Evolutionary conservation across 2,329 filamentous ascomycete species (phyloP), one percentile per base, ranked within the genome.

Genomic region (Whalleya microplaca): DNA sequence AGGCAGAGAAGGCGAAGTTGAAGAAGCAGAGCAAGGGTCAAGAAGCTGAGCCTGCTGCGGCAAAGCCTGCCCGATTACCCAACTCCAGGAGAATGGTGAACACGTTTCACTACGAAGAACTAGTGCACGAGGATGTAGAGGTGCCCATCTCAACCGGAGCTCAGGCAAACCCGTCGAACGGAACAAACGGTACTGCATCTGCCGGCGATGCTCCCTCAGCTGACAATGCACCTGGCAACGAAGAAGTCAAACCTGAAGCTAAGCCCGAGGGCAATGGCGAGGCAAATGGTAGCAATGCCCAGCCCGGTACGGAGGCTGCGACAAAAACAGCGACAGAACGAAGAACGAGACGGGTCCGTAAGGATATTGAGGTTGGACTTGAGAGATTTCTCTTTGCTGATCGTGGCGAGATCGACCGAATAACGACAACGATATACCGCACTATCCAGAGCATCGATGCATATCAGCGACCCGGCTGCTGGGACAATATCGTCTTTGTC

Each of bases 401-500:
- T 59, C 87, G 89, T 51, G 82, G 80, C 2, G 86, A 96, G 53
- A 83, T 98, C 43, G 91, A 96, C 69, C 86, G 86, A 53, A 91
- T 99, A 61, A 91, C 91, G 21, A 88, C 89, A 52, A 86, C 91
- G 41, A 89, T 98, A 63, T 92, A 96, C 74, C 86, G 88, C 55
- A 88, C 91, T 1, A 86, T 98, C 50, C 88, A 93, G 65, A 85
- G 87, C 37, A 91, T 96, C 45, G 92, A 96, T 61, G 86, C 92
- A 63, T 88, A 90, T 67, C 93, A 92, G 79, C 87, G 95, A 44
- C 88, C 90, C 37, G 83, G 90, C 37, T 88, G 96, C 62, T 99
- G 95, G 95, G 94, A 98, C 67, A 91, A 89, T 58, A 76, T 99
- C 50, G 88, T 96, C 64, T 89, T 99, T 53, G 90, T 96, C 50